Evolutionary conservation across 2,329 filamentous ascomycete genomes (phyloP), one percentile per base, ranked within the genome.

Genomic region (Penicillium sp.): DNA sequence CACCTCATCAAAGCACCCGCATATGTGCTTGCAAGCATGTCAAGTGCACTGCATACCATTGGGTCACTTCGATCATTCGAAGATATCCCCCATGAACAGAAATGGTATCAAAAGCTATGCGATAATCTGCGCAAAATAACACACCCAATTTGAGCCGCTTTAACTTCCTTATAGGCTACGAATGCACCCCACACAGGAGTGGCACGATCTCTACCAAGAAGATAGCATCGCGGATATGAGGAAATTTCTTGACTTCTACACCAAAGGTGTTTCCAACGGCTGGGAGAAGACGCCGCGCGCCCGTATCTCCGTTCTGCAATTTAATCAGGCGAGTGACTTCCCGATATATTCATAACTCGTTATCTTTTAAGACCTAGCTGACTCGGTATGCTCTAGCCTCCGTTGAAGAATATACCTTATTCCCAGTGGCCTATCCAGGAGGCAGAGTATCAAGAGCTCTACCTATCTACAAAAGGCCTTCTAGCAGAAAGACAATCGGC

Each of bases 171-270:
- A 8, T n/a, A 37, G 67, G 68, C 54, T 61, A 3, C 60, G 60
- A 6, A 55, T 71, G 0, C 69, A 72, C 44, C 33, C 57, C 1
- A 65, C 65, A 0, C 67, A 71, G 33, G 69, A 72, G 35, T 71
- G 70, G 68, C 57, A 64, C 26, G 69, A 72, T 44, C n/a, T 72
- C 0, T 72, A 71, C 50, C 55, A 31, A 8, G 31, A 50, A 2
- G 53, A 61, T 5, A 43, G 57, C 1, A 67, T 42, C 0, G 61
- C 69, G 19, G 67, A 72, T 9, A 47, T 70, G 3, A 62, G 63
- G 13, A 27, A 43, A 1, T 65, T 63, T 19, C 61, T 49, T 16
- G 62, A 65, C 29, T 49, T 21, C 23, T 65, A 60, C n/a, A 29
- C 53, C 1, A 63, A 61, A 25, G 55, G 49, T 2, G 51, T 55